Base-by-base conservation (phyloP, 805 yeast genomes). In the Suhomyces pyralidae region DNA sequence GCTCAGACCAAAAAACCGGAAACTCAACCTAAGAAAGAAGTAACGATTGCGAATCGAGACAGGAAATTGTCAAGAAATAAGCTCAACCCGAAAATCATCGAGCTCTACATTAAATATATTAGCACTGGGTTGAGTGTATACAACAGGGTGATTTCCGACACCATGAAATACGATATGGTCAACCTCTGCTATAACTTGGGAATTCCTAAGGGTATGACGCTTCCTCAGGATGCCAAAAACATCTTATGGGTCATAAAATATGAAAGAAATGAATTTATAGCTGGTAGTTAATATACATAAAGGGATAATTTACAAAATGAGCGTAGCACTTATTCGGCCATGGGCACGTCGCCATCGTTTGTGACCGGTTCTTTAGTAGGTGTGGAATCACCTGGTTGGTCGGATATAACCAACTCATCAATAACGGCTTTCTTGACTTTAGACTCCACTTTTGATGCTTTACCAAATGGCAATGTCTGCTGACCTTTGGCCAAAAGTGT, bases 71-170 rank as follows among this genome's bases (percentile, higher is more conserved):
- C 50, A 19, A 51, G 30, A 43, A 7, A 63, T 61, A 48, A 51
- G 20, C 57, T 61, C 52, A 68, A 71, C 22, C 54, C 61, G 7
- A 62, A 60, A 38, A 51, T 64, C 5, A 59, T 63, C 20, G 58
- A 58, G 2, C 55, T 58, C 3, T 61, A 67, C 28, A 67, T 71
- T n/a, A 51, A 61, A 3, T 64, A 74, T 51, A 57, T 77, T 3
- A 54, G 71, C 1, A 55, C 62, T 3, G 78, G 81, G 1, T 53
- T 80, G 43, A 59, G 59, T 19, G 67, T 64, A 17, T 73, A 79
- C 52, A 79, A 77, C 28, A 61, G 77, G 32, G 59, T 65, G 7
- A 59, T 81, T 2, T 74, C 82, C 1, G 79, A 74, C 46, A 60
- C 67, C 36, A 51, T 60, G 4, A 76, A 77, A 0, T 63, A 66